Percentiles rank a stretch among this genome's conserved stretches.
These are phyloP conservation scores for Balansia obtecta DNA, from an alignment of 2,329 filamentous ascomycete species.

Conservation along the genomic window DNA sequence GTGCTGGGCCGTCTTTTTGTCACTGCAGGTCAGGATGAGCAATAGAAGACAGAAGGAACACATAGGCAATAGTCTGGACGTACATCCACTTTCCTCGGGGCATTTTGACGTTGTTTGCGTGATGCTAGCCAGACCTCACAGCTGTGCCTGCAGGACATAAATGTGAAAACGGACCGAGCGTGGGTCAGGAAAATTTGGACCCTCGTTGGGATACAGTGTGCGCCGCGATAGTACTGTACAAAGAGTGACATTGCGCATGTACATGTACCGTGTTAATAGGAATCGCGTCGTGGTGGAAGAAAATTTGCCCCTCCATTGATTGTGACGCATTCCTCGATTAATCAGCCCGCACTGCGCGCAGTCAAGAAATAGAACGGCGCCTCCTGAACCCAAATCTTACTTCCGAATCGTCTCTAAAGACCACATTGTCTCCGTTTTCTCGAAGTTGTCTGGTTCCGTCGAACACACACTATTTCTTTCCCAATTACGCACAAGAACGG, in stretches of 20 bases:
- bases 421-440: neutral
- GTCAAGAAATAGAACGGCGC: neutral
- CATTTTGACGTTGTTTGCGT: constrained; percentile 40
- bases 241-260: rapidly evolving
- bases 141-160: constrained; percentile 1
- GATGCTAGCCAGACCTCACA: neutral
- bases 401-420: neutral
- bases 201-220: constrained; percentile 13
- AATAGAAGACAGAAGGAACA: neutral
- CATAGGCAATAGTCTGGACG: constrained; percentile 8
- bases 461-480: neutral
- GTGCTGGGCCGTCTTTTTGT: constrained; percentile 88
- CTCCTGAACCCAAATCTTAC: neutral
- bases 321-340: constrained; percentile 24
- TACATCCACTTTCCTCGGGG: constrained; percentile 60
- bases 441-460: neutral
- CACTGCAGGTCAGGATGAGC: constrained; percentile 19
- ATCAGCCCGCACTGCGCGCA: constrained; percentile 9
- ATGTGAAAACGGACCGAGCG: constrained; percentile 7
- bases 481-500: neutral
- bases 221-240: constrained; percentile 18
- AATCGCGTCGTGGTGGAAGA: constrained; percentile 12
- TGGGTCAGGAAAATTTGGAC: constrained; percentile 16
- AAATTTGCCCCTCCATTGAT: constrained; percentile 40
- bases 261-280: constrained; percentile 17